phyloP scores from a whole-genome alignment of 495 filamentous ascomycete species.

The Aspergillus cristatus region DNA sequence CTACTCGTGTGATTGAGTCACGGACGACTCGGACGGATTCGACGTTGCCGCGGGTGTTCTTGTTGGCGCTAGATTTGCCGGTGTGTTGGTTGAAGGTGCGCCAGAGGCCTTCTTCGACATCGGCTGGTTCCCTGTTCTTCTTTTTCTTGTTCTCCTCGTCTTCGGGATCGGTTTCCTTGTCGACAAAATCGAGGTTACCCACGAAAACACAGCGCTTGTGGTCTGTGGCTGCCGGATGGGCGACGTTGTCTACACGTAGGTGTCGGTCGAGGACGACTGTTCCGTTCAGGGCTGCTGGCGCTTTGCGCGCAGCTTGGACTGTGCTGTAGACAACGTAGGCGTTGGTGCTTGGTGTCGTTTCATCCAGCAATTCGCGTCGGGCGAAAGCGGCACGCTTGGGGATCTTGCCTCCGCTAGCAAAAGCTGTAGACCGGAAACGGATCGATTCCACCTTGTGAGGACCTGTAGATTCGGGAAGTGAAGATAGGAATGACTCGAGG shows the following conservation, averaged over 20 bases:
- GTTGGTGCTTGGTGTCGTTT: constrained; percentile 87
- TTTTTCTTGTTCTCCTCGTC: constrained; percentile 48
- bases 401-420: constrained; percentile 54
- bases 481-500: constrained; percentile 45
- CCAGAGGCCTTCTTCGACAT: constrained; percentile 95
- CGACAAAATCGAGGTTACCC: constrained; percentile 91
- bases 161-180: constrained; percentile 57
- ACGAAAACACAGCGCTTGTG: constrained; percentile 90
- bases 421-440: constrained; percentile 88
- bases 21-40: constrained; percentile 92
- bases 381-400: constrained; percentile 89
- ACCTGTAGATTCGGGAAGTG: constrained; percentile 31
- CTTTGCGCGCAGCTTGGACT: constrained; percentile 60
- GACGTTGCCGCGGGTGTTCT: constrained; percentile 52
- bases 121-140: constrained; percentile 62
- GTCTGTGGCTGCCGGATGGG: constrained; percentile 75
- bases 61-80: constrained; percentile 30
- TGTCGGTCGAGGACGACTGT: constrained; percentile 78
- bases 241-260: constrained; percentile 78
- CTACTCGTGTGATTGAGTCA: constrained; percentile 80
- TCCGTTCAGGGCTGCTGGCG: constrained; percentile 71
- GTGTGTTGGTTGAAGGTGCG: constrained; percentile 56
- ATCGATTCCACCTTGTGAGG: constrained; percentile 75
- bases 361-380: constrained; percentile 68
- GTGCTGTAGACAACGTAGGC: constrained; percentile 87